Evolutionary conservation across 352 stramenopile species (phyloP).

Genomic region (Pythium rishiriense): DNA sequence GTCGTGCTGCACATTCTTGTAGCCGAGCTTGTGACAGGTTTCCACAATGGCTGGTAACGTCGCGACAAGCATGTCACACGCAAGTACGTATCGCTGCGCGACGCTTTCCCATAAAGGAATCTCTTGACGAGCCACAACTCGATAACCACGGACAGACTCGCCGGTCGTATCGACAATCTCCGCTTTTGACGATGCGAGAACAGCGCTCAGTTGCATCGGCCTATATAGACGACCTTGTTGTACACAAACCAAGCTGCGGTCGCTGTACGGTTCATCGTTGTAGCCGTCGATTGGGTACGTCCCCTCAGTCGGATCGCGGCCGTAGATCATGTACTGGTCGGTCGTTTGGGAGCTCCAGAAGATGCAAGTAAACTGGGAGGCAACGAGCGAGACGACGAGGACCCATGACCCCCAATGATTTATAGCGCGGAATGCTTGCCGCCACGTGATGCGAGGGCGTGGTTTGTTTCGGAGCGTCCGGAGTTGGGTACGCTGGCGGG

Average conservation of each 20-base stretch:
- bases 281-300: conserved; percentile 18
- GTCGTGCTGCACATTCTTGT: conserved; percentile 8
- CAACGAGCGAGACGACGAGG: conserved; percentile 16
- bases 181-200: conserved; percentile 16
- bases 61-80: conserved; percentile 10
- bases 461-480: neutral
- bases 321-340: conserved; percentile 22
- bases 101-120: conserved; percentile 5
- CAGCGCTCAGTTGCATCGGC: conserved; percentile 38
- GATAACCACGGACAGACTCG: conserved; percentile 14
- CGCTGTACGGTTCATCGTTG: conserved; percentile 54
- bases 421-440: neutral
- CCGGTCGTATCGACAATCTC: conserved; percentile 9
- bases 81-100: conserved; percentile 7
- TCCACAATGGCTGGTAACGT: conserved; percentile 5
- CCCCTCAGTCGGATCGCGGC: conserved; percentile 18
- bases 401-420: conserved; percentile 20
- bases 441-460: neutral
- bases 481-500: conserved; percentile 5
- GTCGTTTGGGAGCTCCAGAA: conserved; percentile 39
- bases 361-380: conserved; percentile 23
- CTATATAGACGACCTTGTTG: conserved; percentile 38
- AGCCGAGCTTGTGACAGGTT: conserved; percentile 11
- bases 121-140: conserved; percentile 10
- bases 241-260: conserved; percentile 49